Base-by-base conservation (phyloP, 2,329 filamentous ascomycete genomes). In the Penicillium paneum region DNA sequence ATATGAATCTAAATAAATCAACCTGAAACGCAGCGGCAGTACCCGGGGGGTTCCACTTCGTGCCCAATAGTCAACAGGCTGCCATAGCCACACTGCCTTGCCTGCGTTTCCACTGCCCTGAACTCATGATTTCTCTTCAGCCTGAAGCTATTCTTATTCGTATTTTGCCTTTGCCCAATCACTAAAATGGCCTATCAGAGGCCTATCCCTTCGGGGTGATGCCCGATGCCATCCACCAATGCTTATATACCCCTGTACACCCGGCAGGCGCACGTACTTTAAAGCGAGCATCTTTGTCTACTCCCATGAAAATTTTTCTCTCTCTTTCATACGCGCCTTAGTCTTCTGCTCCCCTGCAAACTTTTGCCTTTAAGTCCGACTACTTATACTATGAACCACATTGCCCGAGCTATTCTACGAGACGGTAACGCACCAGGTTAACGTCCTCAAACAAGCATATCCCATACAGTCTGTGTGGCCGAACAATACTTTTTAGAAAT, bases 381-480 rank as follows among this genome's bases (percentile, higher is more conserved):
- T 41, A 54, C 47, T 56, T 56, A 54, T 53, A 65, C 58, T 64
- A 64, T 64, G 61, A 61, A 35, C 54, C 52, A 61, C 47, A 45
- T 47, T 46, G 44, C 49, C 52, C 52, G 49, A 46, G 21, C 39
- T 50, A 52, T 52, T 29, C 47, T 55, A 50, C 54, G 35, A 59
- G 39, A 59, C 54, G 32, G 50, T 44, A 63, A 62, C 51, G 54
- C 59, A 56, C 54, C 59, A 61, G 64, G 66, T 46, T 67, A 68
- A 55, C 47, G 38, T 34, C 39, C 40, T 39, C 29, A 40, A 39
- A 28, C 31, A 45, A 54, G 7, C 34, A 46, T 26, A 40, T 24
- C 42, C 36, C 42, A 43, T 46, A 38, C 28, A 29, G 15, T 46
- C 26, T 58, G 54, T 38, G 59, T 55, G 63, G 58, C 19, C 41